Evolutionary conservation across 345 rosid genomes (phyloP), one percentile per base, ranked within the genome.

Genomic region (Camelina neglecta): DNA sequence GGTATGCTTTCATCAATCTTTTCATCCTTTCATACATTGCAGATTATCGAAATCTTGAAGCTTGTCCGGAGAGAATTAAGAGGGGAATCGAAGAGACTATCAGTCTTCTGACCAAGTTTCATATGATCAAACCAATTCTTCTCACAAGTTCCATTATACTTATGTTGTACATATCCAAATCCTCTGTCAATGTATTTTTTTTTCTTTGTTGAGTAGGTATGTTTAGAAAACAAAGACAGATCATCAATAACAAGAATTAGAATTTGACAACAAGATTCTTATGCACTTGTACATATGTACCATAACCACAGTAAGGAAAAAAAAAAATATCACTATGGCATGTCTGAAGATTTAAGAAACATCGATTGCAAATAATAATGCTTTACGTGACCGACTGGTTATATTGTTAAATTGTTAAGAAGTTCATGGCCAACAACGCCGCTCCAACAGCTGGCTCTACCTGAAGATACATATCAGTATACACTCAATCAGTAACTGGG

Each of bases 11-110:
- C 13, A 29, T 50, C 11, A 26, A 21, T 26, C 62, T 21, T 10
- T 55, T 50, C 3, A 8, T 59, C 29, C 51, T 78, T 51, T 48
- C 11, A 36, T 70, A 47, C 75, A 10, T 38, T 51, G 47, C 89
- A 91, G 98, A 75, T 93, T 57, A 81, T 84, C 60, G 97, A 91
- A 84, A 86, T 86, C 71, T 78, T 93, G 73, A 87, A 85, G 88
- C 85, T 93, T 54, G 88, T 90, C 53, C 82, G 80, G 75, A 85
- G 88, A 80, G 90, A 90, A 81, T 67, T 93, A 85, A 84, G 84
- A n/a, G 96, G 92, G 63, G 86, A 85, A 80, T 69, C 85, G 11
- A 68, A 58, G 4, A 87, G 81, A 76, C 18, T 64, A 57, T 58
- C 51, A 65, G 66, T 74, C 16, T 56, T 45, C 24, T 13, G 29